phyloP scores from a whole-genome alignment of 2,329 filamentous ascomycete genomes.

The Canariomyces notabilis region DNA sequence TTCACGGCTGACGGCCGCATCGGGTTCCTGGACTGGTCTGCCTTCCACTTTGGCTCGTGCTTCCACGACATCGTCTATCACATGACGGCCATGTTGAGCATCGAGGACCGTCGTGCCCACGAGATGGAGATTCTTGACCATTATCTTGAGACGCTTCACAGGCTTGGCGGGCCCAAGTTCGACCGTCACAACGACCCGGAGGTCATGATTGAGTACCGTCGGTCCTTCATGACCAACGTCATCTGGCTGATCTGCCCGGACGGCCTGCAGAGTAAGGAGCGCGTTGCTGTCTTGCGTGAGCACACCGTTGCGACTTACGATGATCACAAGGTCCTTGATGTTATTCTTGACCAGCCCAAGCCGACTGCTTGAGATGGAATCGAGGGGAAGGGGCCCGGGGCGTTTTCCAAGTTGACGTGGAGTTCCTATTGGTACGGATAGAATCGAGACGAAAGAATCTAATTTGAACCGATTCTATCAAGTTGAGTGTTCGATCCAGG shows the following conservation, averaged over 20 bases:
- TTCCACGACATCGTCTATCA: slow-evolving; percentile 41
- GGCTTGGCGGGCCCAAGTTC: slow-evolving; percentile 31
- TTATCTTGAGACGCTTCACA: slow-evolving; percentile 32
- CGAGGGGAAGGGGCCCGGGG: too few species aligned
- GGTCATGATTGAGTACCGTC: slow-evolving; percentile 29
- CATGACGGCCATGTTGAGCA: slow-evolving; percentile 34
- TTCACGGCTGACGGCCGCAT: slow-evolving; percentile 32
- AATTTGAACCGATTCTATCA: too few species aligned
- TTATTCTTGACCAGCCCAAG: not conserved
- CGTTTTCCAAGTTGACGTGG: too few species aligned
- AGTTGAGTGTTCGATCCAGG: too few species aligned
- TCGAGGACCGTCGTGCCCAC: slow-evolving; percentile 37
- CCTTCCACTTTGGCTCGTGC: slow-evolving; percentile 37
- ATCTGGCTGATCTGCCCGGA: slow-evolving; percentile 29
- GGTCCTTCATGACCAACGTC: slow-evolving; percentile 31
- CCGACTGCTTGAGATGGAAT: not conserved
- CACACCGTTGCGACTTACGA: slow-evolving; percentile 33
- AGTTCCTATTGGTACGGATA: too few species aligned
- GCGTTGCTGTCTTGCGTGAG: slow-evolving; percentile 30
- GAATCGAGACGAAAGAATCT: too few species aligned
- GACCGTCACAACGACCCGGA: slow-evolving; percentile 27
- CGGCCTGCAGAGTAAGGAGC: slow-evolving; percentile 33
- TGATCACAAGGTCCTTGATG: slow-evolving; percentile 36
- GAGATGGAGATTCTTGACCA: slow-evolving; percentile 36
- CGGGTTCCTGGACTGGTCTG: slow-evolving; percentile 40